Evolutionary conservation across 208 protist species (phyloP), one percentile per base, ranked within the genome.

Genomic region (Strigomonas galati): DNA sequence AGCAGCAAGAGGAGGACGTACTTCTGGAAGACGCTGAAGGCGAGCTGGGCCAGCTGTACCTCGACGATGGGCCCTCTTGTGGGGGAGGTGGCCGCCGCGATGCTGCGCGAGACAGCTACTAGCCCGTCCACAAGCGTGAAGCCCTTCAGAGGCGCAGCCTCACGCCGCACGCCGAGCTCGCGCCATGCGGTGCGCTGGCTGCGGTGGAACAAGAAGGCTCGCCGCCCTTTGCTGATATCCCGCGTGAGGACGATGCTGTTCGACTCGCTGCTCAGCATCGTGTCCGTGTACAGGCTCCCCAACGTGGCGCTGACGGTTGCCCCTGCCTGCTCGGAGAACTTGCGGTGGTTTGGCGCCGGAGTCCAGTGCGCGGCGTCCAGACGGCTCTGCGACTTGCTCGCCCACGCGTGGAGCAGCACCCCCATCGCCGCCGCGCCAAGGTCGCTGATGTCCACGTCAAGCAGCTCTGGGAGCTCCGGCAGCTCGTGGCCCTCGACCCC

Each of bases 1-100:
- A 27, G 59, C 40, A 69, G 40, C n/a, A 74, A 27, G 52, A 64
- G 28, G 59, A 56, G 69, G 23, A 58, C 31, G 49, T 68, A 40
- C 59, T 76, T 76, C 48, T 72, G 60, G 43, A 69, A 74, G 35
- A 73, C 28, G 51, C n/a, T 62, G 53, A 70, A 70, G 17, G 69
- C 14, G 53, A 65, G 55, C 2, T 53, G 21, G 30, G 31, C 17
- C 26, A 70, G 54, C 44, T 75, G 58, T 10, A 9, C 24, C 55
- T 58, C 56, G 26, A 70, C 9, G 28, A 6, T 53, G 21, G 48
- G 48, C 21, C 3, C 15, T 21, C 1, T 27, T 21, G 23, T 27
- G 48, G 21, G 4, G 21, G 21, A 1, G 48, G 48, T 27, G 2
- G 23, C 1, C 48, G 48, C n/a, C 9, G 44, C 44, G 44, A 3